These are phyloP conservation scores for Citropsis articulata DNA, from an alignment of 345 rosid species.

Conservation along the genomic window DNA sequence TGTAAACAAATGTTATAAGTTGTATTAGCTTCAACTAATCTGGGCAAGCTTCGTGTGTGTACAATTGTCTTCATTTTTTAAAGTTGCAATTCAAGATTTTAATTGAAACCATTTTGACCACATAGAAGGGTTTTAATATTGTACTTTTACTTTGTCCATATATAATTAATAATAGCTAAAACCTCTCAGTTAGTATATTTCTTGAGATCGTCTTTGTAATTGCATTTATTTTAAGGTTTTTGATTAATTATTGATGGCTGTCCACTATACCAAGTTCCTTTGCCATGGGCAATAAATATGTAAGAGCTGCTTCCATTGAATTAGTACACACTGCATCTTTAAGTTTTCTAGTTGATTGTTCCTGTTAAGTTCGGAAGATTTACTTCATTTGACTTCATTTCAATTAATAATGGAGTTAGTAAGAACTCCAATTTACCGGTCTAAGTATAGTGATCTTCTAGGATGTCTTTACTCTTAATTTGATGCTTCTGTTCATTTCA, in stretches of 20 bases:
- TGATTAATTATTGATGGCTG: not conserved
- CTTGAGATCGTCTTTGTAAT: not conserved
- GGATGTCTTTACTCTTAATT: constrained; percentile 13
- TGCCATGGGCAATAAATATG: not conserved
- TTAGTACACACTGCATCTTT: not conserved
- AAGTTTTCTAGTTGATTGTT: not conserved
- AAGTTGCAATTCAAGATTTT: not conserved
- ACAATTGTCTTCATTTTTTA: not conserved
- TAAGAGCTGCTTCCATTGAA: not conserved
- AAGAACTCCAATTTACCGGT: not conserved
- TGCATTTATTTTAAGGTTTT: not conserved
- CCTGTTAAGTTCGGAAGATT: not conserved
- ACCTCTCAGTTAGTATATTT: not conserved
- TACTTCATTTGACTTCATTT: not conserved
- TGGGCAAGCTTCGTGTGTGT: not conserved
- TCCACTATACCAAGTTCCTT: not conserved
- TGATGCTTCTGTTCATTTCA: constrained; percentile 21
- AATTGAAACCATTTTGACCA: not conserved
- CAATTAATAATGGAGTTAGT: not conserved
- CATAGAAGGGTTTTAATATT: not conserved
- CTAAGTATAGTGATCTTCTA: constrained; percentile 8
- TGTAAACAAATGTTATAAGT: not conserved
- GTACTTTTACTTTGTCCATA: not conserved
- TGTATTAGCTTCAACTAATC: not conserved
- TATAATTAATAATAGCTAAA: not conserved